These are phyloP conservation scores for Blastocystis sp. DNA, from an alignment of 352 stramenopile genomes.

Conservation along the genomic window DNA sequence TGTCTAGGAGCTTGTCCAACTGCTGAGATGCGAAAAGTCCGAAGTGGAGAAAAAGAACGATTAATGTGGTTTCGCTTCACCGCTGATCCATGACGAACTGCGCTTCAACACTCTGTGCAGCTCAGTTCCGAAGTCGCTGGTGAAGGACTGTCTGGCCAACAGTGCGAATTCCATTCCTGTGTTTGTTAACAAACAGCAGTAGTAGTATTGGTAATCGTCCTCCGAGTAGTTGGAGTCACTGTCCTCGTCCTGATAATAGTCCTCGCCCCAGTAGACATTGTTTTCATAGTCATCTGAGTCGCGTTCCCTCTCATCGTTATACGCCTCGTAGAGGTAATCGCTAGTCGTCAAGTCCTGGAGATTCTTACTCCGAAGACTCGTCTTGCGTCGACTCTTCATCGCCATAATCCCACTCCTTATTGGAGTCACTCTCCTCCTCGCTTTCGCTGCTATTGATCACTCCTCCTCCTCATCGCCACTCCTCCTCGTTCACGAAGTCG, in stretches of 20 bases:
- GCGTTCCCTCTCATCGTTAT: not conserved
- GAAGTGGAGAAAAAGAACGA: not conserved
- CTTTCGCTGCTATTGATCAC: not conserved
- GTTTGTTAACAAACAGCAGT: not conserved
- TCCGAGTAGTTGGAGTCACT: not conserved
- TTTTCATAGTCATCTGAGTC: not conserved
- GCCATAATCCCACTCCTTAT: not conserved
- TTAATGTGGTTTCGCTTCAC: not conserved
- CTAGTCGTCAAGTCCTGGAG: too few species aligned
- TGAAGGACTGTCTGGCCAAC: not conserved
- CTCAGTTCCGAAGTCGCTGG: not conserved
- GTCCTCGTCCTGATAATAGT: not conserved
- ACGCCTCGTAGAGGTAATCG: too few species aligned
- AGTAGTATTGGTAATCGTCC: not conserved
- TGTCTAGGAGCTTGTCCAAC: not conserved
- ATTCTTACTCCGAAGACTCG: not conserved
- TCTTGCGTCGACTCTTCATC: not conserved
- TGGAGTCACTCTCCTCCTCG: not conserved
- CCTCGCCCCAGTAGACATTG: not conserved
- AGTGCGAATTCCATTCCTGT: not conserved
- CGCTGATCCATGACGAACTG: not conserved
- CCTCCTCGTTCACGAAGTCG: not conserved
- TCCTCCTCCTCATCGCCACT: not conserved
- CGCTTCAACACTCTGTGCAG: slow-evolving; percentile 1
- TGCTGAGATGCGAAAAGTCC: not conserved